phyloP scores from a whole-genome alignment of 1,284 basidiomycete species.

The Lignosus rhinocerotis region DNA sequence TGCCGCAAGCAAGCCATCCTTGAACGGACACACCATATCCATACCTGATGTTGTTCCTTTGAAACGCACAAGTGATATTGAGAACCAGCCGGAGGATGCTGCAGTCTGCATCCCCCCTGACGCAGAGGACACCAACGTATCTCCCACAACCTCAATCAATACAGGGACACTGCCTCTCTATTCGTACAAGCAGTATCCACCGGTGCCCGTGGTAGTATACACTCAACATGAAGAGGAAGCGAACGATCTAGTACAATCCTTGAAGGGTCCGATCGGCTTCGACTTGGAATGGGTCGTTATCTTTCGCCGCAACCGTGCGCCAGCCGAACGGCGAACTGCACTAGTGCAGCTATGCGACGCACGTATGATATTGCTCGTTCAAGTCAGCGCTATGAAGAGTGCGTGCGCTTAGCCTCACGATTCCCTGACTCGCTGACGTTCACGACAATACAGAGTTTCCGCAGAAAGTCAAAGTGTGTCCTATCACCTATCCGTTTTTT shows the following conservation, averaged over 20 bases:
- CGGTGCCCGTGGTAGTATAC: conserved; percentile 42
- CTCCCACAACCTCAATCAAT: background rate
- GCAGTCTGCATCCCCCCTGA: background rate
- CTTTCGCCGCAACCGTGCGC: conserved; percentile 29
- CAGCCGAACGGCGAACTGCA: conserved; percentile 43
- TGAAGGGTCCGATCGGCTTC: conserved; percentile 55
- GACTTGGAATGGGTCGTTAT: conserved; percentile 62
- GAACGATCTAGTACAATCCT: conserved; percentile 38
- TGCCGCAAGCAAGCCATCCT: background rate
- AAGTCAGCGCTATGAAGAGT: conserved; percentile 58
- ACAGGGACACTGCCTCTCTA: conserved; percentile 34
- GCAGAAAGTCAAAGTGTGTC: conserved; percentile 40
- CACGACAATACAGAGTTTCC: conserved; percentile 39
- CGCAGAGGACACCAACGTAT: background rate
- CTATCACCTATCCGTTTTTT: background rate
- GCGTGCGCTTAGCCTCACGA: conserved; percentile 13
- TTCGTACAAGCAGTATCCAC: conserved; percentile 41
- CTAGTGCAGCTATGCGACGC: conserved; percentile 54
- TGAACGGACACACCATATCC: conserved; percentile 1
- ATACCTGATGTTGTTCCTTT: background rate
- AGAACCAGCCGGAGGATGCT: conserved; percentile 4
- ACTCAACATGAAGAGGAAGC: conserved; percentile 44
- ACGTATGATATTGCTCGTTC: conserved; percentile 53
- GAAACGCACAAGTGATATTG: conserved; percentile 3
- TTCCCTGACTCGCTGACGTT: background rate